Percentiles rank a stretch among this genome's conserved stretches.
These are phyloP conservation scores for Vigna nakashimae DNA, from an alignment of 306 rosid species.

Conservation along the genomic window DNA sequence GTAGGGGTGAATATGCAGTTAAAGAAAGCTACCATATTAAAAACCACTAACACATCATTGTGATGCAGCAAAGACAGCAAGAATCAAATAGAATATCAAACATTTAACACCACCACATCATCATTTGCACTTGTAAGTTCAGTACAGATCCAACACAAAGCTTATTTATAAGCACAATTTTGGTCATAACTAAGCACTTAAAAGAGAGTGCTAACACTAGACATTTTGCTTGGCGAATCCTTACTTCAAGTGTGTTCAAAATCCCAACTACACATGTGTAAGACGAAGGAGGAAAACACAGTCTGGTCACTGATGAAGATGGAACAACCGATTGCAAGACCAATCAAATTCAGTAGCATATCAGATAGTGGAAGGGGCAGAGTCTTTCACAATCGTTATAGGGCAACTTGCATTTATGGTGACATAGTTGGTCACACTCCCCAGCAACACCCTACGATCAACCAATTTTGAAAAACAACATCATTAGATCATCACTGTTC, in stretches of 20 bases:
- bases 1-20: not conserved
- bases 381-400: conserved; percentile 55
- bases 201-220: not conserved
- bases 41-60: not conserved
- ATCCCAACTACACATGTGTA: conserved; percentile 20
- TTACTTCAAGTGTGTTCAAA: conserved; percentile 1
- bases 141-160: conserved; percentile 35
- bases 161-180: conserved; percentile 38
- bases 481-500: conserved; percentile 22
- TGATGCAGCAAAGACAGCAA: not conserved
- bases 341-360: not conserved
- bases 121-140: not conserved
- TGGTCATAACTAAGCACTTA: conserved; percentile 33
- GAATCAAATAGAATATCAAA: conserved; percentile 1
- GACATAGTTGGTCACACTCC: conserved; percentile 64
- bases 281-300: not conserved
- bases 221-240: not conserved
- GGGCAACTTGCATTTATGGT: conserved; percentile 57
- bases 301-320: not conserved
- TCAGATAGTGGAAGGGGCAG: conserved; percentile 41
- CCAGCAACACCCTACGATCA: conserved; percentile 58
- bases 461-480: conserved; percentile 17
- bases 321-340: not conserved
- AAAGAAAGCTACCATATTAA: not conserved
- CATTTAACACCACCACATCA: conserved; percentile 19